Conservation (phyloP, 1,139 yeast species). For the Geotrichum reessii region DNA sequence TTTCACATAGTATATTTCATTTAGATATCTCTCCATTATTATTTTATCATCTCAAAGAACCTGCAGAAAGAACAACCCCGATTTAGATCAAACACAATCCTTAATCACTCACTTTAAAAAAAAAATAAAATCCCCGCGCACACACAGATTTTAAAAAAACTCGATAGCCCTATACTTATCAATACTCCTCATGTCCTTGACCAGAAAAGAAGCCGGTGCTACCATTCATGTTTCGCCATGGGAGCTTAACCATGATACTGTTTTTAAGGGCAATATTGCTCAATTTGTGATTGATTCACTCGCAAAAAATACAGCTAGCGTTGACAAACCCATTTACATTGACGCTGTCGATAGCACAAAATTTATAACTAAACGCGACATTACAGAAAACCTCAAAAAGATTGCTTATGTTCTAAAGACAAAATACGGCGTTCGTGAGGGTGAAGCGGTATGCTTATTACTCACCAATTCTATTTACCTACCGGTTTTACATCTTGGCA, state of each 20-base stretch:
- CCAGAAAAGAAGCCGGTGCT: conserved; percentile 4
- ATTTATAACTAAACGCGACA: conserved; percentile 25
- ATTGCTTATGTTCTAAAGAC: conserved; percentile 26
- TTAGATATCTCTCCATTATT: no score
- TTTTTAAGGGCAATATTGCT: conserved; percentile 17
- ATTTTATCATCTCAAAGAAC: no score
- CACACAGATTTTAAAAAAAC: no score
- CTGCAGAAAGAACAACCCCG: no score
- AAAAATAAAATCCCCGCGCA: no score
- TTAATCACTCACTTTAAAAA: no score
- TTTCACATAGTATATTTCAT: no score
- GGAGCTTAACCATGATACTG: background rate
- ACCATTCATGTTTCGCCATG: conserved; percentile 18
- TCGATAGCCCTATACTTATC: no score
- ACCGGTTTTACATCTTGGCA: conserved; percentile 32
- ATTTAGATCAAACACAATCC: no score
- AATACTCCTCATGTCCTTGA: background rate
- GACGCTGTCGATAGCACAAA: conserved; percentile 14
- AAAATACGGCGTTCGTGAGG: conserved; percentile 25
- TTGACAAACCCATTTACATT: conserved; percentile 11
- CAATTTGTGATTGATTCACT: conserved; percentile 13
- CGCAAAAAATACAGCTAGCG: background rate
- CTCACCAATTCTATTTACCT: conserved; percentile 33
- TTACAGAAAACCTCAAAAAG: conserved; percentile 22
- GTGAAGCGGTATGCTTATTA: conserved; percentile 34